These are phyloP conservation scores for Aspergillus sp. DNA, from an alignment of 2,329 filamentous ascomycete genomes.

Conservation along the genomic window DNA sequence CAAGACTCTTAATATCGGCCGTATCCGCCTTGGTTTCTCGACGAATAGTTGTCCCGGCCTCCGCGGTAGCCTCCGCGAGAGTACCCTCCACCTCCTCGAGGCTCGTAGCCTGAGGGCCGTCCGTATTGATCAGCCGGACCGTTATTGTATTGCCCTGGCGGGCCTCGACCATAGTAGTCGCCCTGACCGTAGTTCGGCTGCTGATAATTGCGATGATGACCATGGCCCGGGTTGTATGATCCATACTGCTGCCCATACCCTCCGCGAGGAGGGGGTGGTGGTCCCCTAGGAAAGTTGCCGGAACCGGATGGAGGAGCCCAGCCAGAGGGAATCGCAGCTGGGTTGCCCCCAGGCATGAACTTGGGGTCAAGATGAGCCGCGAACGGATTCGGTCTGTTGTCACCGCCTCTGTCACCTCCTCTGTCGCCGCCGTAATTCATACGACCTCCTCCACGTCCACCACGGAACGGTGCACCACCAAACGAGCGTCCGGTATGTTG, in stretches of 20 bases:
- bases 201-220: slow-evolving; percentile 21
- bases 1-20: slow-evolving; percentile 34
- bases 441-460: slow-evolving; percentile 48
- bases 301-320: slow-evolving; percentile 35
- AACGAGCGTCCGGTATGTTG: slow-evolving; percentile 66
- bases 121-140: slow-evolving; percentile 24
- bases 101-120: slow-evolving; percentile 26
- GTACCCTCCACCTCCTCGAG: slow-evolving; percentile 27
- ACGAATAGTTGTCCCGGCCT: slow-evolving; percentile 32
- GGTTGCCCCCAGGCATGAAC: slow-evolving; percentile 36
- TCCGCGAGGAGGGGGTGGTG: slow-evolving; percentile 41
- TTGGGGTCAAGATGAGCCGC: slow-evolving; percentile 49
- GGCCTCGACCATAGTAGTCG: slow-evolving; percentile 28
- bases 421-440: slow-evolving; percentile 53
- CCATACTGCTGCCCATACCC: slow-evolving; percentile 23
- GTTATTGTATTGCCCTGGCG: slow-evolving; percentile 24
- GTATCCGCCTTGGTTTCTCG: slow-evolving; percentile 38
- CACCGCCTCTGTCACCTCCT: slow-evolving; percentile 23
- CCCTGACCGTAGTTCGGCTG: slow-evolving; percentile 19
- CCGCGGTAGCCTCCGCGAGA: slow-evolving; percentile 23
- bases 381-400: slow-evolving; percentile 42
- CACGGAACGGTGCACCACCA: slow-evolving; percentile 65
- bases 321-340: slow-evolving; percentile 34
- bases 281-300: slow-evolving; percentile 35
- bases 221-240: slow-evolving; percentile 14